A percentile compares a stretch with the other conserved stretches of the same genome.
These are phyloP conservation scores for Knufia petricola DNA, from an alignment of 2,329 filamentous ascomycete genomes.

Conservation along the genomic window DNA sequence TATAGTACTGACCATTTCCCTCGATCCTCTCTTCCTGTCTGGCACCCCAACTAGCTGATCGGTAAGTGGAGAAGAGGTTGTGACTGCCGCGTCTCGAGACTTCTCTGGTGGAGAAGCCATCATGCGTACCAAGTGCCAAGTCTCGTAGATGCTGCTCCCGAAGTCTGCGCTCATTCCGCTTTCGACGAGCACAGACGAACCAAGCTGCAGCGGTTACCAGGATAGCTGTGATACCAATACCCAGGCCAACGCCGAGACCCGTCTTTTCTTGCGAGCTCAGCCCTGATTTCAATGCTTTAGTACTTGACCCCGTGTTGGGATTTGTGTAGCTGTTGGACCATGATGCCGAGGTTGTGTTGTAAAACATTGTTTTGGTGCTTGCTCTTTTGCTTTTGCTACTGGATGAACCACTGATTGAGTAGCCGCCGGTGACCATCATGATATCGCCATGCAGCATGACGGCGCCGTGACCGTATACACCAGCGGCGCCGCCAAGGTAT, in stretches of 20 bases:
- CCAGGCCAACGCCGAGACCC: constrained; percentile 56
- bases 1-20: constrained; percentile 8
- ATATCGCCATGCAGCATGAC: constrained; percentile 51
- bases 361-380: constrained; percentile 40
- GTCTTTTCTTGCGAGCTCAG: constrained; percentile 36
- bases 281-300: constrained; percentile 11
- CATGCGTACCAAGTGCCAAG: constrained; percentile 42
- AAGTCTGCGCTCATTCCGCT: constrained; percentile 29
- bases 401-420: constrained; percentile 38
- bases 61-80: constrained; percentile 9
- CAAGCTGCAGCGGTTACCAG: constrained; percentile 39
- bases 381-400: constrained; percentile 27
- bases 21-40: constrained; percentile 20
- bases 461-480: constrained; percentile 53
- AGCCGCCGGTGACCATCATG: constrained; percentile 54
- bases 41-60: constrained; percentile 20
- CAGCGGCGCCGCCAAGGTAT: constrained; percentile 35
- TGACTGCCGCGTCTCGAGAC: constrained; percentile 19
- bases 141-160: constrained; percentile 48
- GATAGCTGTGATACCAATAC: constrained; percentile 50
- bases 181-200: constrained; percentile 44
- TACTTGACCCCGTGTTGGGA: constrained; percentile 26
- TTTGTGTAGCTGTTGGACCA: constrained; percentile 51
- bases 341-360: constrained; percentile 51
- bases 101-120: constrained; percentile 33